These are phyloP conservation scores for Tritrichomonas foetus DNA, from an alignment of 208 protist species.

Conservation along the genomic window DNA sequence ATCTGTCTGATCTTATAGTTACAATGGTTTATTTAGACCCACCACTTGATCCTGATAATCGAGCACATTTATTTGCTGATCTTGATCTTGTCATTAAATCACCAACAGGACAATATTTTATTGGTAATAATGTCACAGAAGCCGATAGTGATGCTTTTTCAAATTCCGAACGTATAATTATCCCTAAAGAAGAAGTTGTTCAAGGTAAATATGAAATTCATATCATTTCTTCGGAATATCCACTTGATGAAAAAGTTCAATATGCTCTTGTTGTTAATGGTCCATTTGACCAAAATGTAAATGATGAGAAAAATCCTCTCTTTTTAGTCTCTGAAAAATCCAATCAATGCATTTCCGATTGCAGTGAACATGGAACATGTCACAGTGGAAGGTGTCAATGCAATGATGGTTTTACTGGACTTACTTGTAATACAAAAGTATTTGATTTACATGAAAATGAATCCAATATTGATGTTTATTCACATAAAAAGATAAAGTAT, in stretches of 20 bases:
- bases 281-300: too few species aligned
- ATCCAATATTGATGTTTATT: too few species aligned
- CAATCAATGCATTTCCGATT: background rate
- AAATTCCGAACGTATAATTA: background rate
- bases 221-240: background rate
- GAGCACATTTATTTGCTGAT: background rate
- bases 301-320: background rate
- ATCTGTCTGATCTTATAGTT: background rate
- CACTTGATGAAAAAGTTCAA: background rate
- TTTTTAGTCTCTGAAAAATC: background rate
- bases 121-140: background rate
- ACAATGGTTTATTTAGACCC: constrained; percentile 11
- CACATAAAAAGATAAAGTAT: too few species aligned
- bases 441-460: too few species aligned
- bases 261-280: background rate
- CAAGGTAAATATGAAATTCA: background rate
- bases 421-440: background rate
- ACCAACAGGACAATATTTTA: background rate
- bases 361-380: background rate
- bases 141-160: background rate
- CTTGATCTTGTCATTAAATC: background rate
- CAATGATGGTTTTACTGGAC: background rate
- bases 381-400: background rate
- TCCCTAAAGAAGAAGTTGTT: background rate
- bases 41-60: background rate